Conservation (phyloP, 306 rosid genomes). For the Quercus glauca region DNA sequence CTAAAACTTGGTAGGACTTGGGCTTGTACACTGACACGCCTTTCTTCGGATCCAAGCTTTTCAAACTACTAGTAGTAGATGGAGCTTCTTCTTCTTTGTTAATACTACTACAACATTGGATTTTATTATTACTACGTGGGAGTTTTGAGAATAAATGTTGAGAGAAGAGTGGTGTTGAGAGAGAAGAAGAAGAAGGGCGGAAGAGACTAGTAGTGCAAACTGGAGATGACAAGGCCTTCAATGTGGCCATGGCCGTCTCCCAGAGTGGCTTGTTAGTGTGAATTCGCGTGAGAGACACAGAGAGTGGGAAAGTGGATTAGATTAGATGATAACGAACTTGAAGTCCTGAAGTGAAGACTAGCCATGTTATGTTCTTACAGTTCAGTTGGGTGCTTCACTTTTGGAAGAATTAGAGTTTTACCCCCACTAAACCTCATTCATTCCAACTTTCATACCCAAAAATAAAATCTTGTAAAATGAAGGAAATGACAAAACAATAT, state of each 20-base stretch:
- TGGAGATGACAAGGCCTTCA: slow-evolving; percentile 41
- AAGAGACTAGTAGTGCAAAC: slow-evolving; percentile 10
- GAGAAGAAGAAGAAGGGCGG: background rate
- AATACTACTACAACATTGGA: slow-evolving; percentile 35
- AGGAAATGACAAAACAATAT: too few species aligned
- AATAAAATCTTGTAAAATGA: too few species aligned
- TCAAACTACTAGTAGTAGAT: too few species aligned
- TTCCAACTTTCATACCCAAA: too few species aligned
- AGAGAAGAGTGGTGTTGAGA: background rate
- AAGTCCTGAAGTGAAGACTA: background rate
- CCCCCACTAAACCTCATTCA: too few species aligned
- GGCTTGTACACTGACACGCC: slow-evolving; percentile 88
- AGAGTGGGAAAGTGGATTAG: background rate
- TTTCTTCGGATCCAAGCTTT: slow-evolving; percentile 40
- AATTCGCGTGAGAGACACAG: background rate
- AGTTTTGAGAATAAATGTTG: slow-evolving; percentile 5
- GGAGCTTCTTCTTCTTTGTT: slow-evolving; percentile 37
- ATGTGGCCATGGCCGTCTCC: slow-evolving; percentile 12
- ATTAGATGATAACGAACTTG: slow-evolving; percentile 30
- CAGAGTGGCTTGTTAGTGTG: background rate
- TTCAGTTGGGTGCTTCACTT: too few species aligned
- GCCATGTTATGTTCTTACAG: too few species aligned
- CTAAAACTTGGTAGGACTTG: slow-evolving; percentile 77
- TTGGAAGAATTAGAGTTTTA: too few species aligned
- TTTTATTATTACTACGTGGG: slow-evolving; percentile 23